Evolutionary conservation across 164 flowering plant species (phyloP).

Genomic region (Liquidambar formosana): DNA sequence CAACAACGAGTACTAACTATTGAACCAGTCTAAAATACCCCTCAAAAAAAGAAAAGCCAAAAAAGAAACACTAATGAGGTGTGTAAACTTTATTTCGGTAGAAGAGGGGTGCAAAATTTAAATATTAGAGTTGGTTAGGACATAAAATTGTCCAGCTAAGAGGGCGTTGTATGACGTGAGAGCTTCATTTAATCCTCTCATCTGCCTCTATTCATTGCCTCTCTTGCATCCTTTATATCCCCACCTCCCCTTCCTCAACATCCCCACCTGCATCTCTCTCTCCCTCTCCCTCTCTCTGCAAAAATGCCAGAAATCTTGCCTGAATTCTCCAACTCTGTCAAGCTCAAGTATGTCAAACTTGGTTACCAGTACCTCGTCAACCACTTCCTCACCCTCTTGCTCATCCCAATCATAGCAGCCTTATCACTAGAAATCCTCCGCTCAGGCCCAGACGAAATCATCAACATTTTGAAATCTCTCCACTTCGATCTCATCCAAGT

Average conservation of each 20-base stretch:
- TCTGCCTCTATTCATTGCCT: constrained; percentile 38
- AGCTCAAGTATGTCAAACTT: constrained; percentile 20
- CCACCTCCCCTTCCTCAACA: too few species aligned
- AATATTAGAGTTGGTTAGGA: too few species aligned
- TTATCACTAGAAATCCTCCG: not conserved
- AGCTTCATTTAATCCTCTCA: constrained; percentile 23
- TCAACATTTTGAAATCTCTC: constrained; percentile 1
- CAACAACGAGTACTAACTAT: too few species aligned
- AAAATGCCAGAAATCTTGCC: constrained; percentile 6
- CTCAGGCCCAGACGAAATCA: constrained; percentile 5
- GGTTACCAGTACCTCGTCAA: constrained; percentile 16
- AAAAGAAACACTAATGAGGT: too few species aligned
- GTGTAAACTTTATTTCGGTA: too few species aligned
- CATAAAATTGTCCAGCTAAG: constrained; percentile 12
- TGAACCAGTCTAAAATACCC: too few species aligned
- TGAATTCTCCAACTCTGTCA: not conserved
- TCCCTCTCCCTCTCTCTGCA: not conserved
- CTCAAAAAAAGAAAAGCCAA: too few species aligned
- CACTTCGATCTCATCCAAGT: constrained; percentile 1
- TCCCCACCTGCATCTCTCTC: too few species aligned
- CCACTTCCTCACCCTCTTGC: constrained; percentile 11
- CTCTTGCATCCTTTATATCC: constrained; percentile 24
- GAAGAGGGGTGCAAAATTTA: too few species aligned
- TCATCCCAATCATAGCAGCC: constrained; percentile 1
- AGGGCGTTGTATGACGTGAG: constrained; percentile 22